These are phyloP conservation scores for Colletotrichum somersetense DNA, from an alignment of 2,329 filamentous ascomycete genomes.

Conservation along the genomic window DNA sequence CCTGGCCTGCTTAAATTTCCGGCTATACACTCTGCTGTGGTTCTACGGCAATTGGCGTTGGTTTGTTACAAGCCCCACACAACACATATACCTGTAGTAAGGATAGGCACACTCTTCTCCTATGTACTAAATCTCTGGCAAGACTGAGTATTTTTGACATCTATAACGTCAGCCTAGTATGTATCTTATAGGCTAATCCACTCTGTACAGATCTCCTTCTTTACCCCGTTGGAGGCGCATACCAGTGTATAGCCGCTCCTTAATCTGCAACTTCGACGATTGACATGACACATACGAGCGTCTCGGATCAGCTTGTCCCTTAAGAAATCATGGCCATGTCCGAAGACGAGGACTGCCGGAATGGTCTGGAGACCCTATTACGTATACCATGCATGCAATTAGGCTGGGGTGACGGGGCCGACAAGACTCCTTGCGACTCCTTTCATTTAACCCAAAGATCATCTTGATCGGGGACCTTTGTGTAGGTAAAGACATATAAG, in stretches of 20 bases:
- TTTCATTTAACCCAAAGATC: background rate
- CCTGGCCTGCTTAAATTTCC: slow-evolving; percentile 7
- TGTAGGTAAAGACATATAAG: background rate
- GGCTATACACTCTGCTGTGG: background rate
- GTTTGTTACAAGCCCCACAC: no score
- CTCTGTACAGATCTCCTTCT: no score
- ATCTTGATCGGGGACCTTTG: background rate
- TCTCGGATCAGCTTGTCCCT: background rate
- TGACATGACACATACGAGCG: background rate
- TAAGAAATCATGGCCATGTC: background rate
- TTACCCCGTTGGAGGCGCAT: background rate
- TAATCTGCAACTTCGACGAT: background rate
- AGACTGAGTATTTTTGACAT: no score
- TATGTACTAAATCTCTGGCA: no score
- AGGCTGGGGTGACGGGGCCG: background rate
- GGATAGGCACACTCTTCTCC: no score
- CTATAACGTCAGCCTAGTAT: no score
- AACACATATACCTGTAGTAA: no score
- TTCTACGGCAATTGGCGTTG: no score
- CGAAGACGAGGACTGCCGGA: background rate
- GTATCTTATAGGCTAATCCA: no score
- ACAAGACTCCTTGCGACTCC: background rate
- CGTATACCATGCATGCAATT: background rate
- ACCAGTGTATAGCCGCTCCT: slow-evolving; percentile 9
- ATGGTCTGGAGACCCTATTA: no score